These are phyloP conservation scores for Aurantiochytrium sp. DNA, from an alignment of 108 stramenopile species.

Conservation along the genomic window DNA sequence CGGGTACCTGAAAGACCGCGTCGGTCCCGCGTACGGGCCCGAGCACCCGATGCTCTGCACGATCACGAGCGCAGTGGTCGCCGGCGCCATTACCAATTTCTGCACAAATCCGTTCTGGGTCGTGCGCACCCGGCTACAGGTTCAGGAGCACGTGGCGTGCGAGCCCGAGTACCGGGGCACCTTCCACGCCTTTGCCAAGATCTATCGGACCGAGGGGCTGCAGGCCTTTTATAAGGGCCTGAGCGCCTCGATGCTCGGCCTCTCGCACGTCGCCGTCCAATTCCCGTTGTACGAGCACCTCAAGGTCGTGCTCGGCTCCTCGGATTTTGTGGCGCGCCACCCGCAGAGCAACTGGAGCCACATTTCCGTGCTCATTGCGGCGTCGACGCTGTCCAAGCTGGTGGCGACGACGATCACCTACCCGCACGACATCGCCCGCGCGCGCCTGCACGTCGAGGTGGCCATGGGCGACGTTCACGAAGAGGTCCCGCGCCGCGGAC, in stretches of 20 bases:
- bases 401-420: not conserved
- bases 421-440: slow-evolving; percentile 13
- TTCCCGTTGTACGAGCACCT: slow-evolving; percentile 36
- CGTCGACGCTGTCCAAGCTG: not conserved
- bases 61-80: not conserved
- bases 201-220: slow-evolving; percentile 22
- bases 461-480: not conserved
- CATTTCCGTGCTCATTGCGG: not conserved
- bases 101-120: slow-evolving; percentile 18
- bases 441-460: not conserved
- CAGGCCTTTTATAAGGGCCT: slow-evolving; percentile 39
- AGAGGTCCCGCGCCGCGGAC: not conserved
- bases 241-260: slow-evolving; percentile 32
- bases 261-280: slow-evolving; percentile 33
- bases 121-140: slow-evolving; percentile 22
- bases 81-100: not conserved
- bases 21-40: not conserved
- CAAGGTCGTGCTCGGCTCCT: not conserved
- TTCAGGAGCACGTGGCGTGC: slow-evolving; percentile 8
- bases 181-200: slow-evolving; percentile 18
- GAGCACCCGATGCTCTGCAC: not conserved
- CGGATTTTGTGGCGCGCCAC: not conserved
- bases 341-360: not conserved
- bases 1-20: not conserved
- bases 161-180: not conserved